Evolutionary conservation across 148 eudicot species (phyloP).

Genomic region (Spergularia marina): DNA sequence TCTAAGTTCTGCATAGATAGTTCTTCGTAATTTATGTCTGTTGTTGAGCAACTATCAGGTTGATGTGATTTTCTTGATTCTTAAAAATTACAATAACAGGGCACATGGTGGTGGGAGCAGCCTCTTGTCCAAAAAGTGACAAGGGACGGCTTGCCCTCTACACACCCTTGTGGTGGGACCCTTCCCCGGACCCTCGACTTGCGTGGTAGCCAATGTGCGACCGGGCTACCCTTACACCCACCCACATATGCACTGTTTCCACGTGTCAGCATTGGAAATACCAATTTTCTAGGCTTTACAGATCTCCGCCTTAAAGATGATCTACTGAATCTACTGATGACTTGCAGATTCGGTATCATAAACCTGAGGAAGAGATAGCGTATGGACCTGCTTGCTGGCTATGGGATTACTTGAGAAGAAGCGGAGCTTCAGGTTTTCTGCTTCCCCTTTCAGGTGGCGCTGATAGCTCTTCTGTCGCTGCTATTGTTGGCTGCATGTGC

Average conservation of each 20-base stretch:
- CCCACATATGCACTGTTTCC: not conserved
- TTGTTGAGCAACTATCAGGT: not conserved
- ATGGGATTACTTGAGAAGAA: conserved; percentile 98
- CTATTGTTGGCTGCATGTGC: conserved; percentile 98
- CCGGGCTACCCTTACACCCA: not conserved
- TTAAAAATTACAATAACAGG: no score
- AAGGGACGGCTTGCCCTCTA: no score
- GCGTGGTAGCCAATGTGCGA: no score
- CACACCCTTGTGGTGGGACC: no score
- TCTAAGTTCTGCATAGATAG: not conserved
- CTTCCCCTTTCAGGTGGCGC: conserved; percentile 99
- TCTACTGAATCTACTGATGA: conserved; percentile 13
- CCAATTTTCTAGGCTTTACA: not conserved
- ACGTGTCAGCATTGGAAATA: not conserved
- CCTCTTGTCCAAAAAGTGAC: no score
- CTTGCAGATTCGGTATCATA: conserved; percentile 77
- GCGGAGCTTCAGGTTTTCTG: conserved; percentile 97
- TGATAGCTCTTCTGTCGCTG: conserved; percentile 99
- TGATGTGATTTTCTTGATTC: not conserved
- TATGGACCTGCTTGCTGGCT: conserved; percentile 98
- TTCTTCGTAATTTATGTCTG: not conserved
- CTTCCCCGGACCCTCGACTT: no score
- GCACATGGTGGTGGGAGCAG: no score
- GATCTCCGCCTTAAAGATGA: not conserved
- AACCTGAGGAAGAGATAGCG: conserved; percentile 95